These are phyloP conservation scores for Paramecium primaurelia DNA, from an alignment of 73 alveolate genomes.

Conservation along the genomic window DNA sequence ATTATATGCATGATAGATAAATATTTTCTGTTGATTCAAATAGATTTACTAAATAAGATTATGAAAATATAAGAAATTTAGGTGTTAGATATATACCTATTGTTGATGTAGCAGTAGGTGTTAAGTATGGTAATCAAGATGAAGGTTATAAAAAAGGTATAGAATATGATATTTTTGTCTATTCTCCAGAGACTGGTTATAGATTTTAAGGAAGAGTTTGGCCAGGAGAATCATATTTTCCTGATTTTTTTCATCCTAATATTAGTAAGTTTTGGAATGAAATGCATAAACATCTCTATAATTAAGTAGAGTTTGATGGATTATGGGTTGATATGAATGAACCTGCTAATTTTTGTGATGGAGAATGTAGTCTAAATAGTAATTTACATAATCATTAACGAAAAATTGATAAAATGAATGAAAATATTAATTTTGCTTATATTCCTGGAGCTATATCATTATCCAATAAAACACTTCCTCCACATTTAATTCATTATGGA, in stretches of 20 bases:
- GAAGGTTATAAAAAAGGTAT: constrained; percentile 74
- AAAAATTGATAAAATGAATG: not conserved
- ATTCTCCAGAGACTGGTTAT: constrained; percentile 77
- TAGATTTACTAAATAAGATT: constrained; percentile 44
- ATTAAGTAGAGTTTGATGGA: constrained; percentile 86
- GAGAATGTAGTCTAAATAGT: constrained; percentile 72
- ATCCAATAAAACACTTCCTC: constrained; percentile 73
- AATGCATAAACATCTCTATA: constrained; percentile 65
- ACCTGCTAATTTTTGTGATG: constrained; percentile 81
- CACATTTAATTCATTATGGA: constrained; percentile 63
- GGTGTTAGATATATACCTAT: constrained; percentile 89
- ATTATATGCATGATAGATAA: constrained; percentile 81
- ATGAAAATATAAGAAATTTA: not conserved
- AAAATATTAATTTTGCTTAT: constrained; percentile 73
- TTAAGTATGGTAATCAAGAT: constrained; percentile 69
- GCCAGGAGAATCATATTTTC: constrained; percentile 93
- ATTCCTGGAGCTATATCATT: constrained; percentile 87
- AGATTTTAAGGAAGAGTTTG: constrained; percentile 85
- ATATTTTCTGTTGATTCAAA: constrained; percentile 5
- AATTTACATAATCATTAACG: constrained; percentile 14
- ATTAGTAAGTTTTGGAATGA: constrained; percentile 65
- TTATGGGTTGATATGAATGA: constrained; percentile 98
- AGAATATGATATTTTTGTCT: constrained; percentile 75
- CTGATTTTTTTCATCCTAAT: constrained; percentile 86
- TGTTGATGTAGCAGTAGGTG: constrained; percentile 89